A percentile compares a stretch with the other conserved stretches of the same genome.
These are phyloP conservation scores for Penicillium ochrochloron DNA, from an alignment of 495 filamentous ascomycete genomes.

Conservation along the genomic window DNA sequence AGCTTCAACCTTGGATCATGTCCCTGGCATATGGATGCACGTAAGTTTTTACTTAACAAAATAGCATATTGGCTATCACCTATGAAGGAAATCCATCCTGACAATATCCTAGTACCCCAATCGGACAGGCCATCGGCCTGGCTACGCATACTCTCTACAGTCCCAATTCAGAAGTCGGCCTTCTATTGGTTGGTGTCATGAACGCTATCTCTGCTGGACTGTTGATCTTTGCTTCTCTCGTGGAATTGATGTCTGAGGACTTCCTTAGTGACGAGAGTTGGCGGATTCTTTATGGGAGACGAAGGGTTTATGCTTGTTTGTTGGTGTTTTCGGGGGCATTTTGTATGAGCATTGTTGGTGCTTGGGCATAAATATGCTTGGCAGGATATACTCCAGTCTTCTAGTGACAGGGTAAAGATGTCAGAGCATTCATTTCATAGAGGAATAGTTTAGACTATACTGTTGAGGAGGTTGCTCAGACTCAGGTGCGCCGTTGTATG, in stretches of 20 bases:
- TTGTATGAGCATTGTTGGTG: slow-evolving; percentile 83
- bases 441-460: neutral
- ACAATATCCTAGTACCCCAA: slow-evolving; percentile 63
- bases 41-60: slow-evolving; percentile 19
- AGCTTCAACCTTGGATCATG: slow-evolving; percentile 73
- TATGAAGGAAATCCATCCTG: slow-evolving; percentile 23
- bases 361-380: slow-evolving; percentile 64
- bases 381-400: no score
- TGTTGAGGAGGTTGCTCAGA: neutral
- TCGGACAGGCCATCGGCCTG: slow-evolving; percentile 83
- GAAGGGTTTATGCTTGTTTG: slow-evolving; percentile 67
- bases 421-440: neutral
- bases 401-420: neutral
- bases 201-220: slow-evolving; percentile 71
- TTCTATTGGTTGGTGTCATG: slow-evolving; percentile 70
- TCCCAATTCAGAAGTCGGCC: slow-evolving; percentile 64
- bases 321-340: slow-evolving; percentile 72
- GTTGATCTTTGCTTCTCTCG: slow-evolving; percentile 63
- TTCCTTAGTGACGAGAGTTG: slow-evolving; percentile 65
- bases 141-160: slow-evolving; percentile 62
- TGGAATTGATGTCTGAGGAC: slow-evolving; percentile 67
- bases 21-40: slow-evolving; percentile 74
- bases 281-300: slow-evolving; percentile 63
- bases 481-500: neutral
- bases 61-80: neutral